A percentile compares a stretch with the other conserved stretches of the same genome.
Evolutionary conservation across 192 early-diverging fungal genomes (phyloP).

Genomic region (Globomyces pollinis-pini): DNA sequence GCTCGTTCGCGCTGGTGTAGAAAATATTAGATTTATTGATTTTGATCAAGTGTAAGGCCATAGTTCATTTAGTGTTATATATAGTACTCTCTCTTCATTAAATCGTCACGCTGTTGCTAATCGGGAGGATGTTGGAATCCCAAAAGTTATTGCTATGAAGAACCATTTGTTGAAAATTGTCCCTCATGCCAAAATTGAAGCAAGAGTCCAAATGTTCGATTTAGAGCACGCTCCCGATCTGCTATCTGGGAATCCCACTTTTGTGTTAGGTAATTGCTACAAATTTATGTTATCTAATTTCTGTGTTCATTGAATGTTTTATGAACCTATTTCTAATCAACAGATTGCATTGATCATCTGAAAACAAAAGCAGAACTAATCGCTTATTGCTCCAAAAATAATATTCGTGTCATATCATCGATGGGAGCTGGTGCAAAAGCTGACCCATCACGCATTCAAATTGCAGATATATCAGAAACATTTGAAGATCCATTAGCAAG

Average conservation of each 20-base stretch:
- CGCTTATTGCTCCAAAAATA: conserved; percentile 70
- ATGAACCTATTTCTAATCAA: too few species aligned
- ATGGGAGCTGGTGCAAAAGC: conserved; percentile 98
- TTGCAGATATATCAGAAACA: conserved; percentile 91
- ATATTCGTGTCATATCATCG: conserved; percentile 76
- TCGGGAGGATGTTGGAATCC: conserved; percentile 78
- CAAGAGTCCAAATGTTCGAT: conserved; percentile 67
- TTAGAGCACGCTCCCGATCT: conserved; percentile 59
- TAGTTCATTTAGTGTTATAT: too few species aligned
- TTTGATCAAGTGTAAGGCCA: conserved; percentile 99
- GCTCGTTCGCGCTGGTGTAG: conserved; percentile 83
- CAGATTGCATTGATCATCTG: conserved; percentile 95
- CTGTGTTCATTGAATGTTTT: conserved; percentile 5
- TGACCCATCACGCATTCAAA: conserved; percentile 92
- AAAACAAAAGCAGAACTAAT: conserved; percentile 88
- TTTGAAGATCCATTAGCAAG: conserved; percentile 26
- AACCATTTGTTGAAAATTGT: conserved; percentile 67
- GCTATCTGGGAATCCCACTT: conserved; percentile 54
- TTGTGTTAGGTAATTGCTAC: conserved; percentile 16
- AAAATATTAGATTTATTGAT: conserved; percentile 81
- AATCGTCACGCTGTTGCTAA: conserved; percentile 93
- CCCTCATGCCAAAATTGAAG: conserved; percentile 74
- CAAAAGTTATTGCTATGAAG: conserved; percentile 72
- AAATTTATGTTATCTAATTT: conserved; percentile 2
- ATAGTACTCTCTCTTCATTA: conserved; percentile 78